Evolutionary conservation across 257 asterid genomes (phyloP).

Genomic region (Verbascum thapsus): DNA sequence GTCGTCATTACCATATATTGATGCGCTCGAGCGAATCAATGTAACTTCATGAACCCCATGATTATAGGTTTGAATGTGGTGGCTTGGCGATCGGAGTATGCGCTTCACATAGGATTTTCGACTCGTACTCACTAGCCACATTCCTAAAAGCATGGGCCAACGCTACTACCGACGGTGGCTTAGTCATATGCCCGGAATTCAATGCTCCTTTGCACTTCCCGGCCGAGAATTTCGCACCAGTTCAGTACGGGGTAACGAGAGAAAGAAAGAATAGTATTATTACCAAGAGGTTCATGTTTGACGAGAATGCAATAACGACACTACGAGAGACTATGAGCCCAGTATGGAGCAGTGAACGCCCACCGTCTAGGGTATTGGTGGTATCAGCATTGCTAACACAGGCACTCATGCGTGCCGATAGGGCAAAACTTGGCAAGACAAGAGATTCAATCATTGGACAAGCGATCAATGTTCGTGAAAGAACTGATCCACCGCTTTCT

Average conservation of each 20-base stretch:
- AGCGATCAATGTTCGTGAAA: constrained; percentile 16
- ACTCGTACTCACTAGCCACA: constrained; percentile 24
- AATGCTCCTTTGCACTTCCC: constrained; percentile 19
- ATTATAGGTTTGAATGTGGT: not conserved
- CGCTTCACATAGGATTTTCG: constrained; percentile 26
- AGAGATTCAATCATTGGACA: not conserved
- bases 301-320: constrained; percentile 8
- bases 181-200: constrained; percentile 15
- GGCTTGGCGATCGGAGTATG: constrained; percentile 25
- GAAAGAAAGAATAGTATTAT: not conserved
- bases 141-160: constrained; percentile 24
- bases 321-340: not conserved
- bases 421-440: not conserved
- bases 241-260: constrained; percentile 11
- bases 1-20: too few relatives aligned
- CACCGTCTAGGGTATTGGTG: constrained; percentile 28
- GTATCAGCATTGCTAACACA: constrained; percentile 20
- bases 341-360: not conserved
- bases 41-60: too few relatives aligned
- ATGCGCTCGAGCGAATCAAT: too few relatives aligned
- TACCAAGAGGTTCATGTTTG: constrained; percentile 17
- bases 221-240: not conserved
- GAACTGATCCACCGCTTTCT: constrained; percentile 13
- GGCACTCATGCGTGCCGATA: constrained; percentile 22
- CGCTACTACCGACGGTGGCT: not conserved